These are phyloP conservation scores for Huntiella abstrusa DNA, from an alignment of 2,329 filamentous ascomycete genomes.

Conservation along the genomic window DNA sequence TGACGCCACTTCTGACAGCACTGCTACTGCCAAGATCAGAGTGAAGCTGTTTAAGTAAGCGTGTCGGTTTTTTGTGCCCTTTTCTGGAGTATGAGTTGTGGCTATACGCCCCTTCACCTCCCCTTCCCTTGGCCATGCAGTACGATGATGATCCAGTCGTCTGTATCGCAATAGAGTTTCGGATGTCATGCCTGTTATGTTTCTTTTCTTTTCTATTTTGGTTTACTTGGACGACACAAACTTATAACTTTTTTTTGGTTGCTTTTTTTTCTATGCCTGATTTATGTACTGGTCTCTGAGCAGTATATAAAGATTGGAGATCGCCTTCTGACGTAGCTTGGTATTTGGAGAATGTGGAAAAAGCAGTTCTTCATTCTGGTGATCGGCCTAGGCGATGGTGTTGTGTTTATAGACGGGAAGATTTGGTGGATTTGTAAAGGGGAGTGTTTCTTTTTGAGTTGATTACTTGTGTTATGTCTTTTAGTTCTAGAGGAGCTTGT, in stretches of 20 bases:
- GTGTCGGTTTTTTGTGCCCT: neutral
- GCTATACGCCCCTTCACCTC: neutral
- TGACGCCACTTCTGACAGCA: neutral
- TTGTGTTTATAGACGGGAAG: too few relatives aligned
- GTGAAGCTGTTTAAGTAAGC: constrained; percentile 12
- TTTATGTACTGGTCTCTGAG: neutral
- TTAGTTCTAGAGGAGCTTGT: too few relatives aligned
- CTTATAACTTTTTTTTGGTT: neutral
- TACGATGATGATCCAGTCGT: neutral
- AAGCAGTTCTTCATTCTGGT: too few relatives aligned
- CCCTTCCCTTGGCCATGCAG: too few relatives aligned
- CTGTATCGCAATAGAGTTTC: constrained; percentile 2
- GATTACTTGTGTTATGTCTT: too few relatives aligned
- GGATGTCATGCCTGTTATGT: constrained; percentile 10
- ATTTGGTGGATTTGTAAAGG: too few relatives aligned
- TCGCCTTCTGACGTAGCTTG: too few relatives aligned
- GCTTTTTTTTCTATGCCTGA: constrained; percentile 2
- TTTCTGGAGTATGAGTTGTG: neutral
- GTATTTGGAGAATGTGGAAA: too few relatives aligned
- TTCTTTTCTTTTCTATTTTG: constrained; percentile 8
- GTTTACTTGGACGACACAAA: neutral
- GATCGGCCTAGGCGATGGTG: too few relatives aligned
- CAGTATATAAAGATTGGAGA: neutral
- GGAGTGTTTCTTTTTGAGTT: too few relatives aligned
- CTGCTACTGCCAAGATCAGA: constrained; percentile 11